A percentile compares a stretch with the other conserved stretches of the same genome.
Evolutionary conservation across 495 filamentous ascomycete species (phyloP).

Genomic region (Podospora didyma): DNA sequence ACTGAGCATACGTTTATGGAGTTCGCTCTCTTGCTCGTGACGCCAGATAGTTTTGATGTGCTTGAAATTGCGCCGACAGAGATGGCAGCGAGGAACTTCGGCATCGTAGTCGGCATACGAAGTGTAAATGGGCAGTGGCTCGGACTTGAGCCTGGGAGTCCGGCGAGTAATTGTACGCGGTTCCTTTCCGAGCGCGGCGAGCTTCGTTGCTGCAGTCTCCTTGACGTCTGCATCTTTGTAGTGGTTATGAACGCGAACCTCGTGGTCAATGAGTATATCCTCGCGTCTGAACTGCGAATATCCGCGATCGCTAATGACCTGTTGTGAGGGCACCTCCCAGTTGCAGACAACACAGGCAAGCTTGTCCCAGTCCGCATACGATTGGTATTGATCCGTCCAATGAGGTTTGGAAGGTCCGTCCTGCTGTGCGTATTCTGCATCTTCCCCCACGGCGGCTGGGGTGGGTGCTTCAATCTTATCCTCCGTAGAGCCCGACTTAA

Average conservation of each 20-base stretch:
- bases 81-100: slow-evolving; percentile 68
- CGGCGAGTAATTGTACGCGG: slow-evolving; percentile 24
- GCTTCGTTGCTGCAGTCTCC: slow-evolving; percentile 25
- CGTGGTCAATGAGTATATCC: slow-evolving; percentile 30
- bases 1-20: slow-evolving; percentile 68
- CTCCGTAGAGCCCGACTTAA: slow-evolving; percentile 6
- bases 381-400: slow-evolving; percentile 23
- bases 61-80: slow-evolving; percentile 75
- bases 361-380: slow-evolving; percentile 33
- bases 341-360: slow-evolving; percentile 30
- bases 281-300: slow-evolving; percentile 19
- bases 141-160: slow-evolving; percentile 21
- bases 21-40: slow-evolving; percentile 71
- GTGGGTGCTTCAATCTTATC: slow-evolving; percentile 13
- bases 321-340: slow-evolving; percentile 23
- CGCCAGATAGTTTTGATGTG: slow-evolving; percentile 61
- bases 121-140: slow-evolving; percentile 21
- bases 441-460: neutral
- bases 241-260: slow-evolving; percentile 22
- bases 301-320: slow-evolving; percentile 15
- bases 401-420: slow-evolving; percentile 18
- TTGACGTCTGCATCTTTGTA: slow-evolving; percentile 30
- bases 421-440: slow-evolving; percentile 11
- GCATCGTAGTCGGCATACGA: slow-evolving; percentile 72
- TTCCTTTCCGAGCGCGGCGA: slow-evolving; percentile 23